Evolutionary conservation across 352 stramenopile species (phyloP), one percentile per base, ranked within the genome.

Genomic region (Pseudoperonospora humuli): DNA sequence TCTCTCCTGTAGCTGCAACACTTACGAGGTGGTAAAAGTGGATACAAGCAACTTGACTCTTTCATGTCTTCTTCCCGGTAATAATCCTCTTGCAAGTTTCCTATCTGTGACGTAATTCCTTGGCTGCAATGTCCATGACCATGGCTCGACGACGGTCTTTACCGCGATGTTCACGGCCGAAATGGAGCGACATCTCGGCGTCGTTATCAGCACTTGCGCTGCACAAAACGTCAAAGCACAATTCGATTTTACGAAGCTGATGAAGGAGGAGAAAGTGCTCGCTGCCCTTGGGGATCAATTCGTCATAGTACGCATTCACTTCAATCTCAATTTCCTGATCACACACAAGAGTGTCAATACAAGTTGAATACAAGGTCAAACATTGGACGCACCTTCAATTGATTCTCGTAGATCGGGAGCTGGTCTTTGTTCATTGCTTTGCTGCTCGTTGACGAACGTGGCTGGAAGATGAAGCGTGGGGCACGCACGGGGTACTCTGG

Each of bases 321-420:
- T 90, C 78, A n/a, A 84, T 45, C 41, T 86, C 78, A 6, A 90
- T 66, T 34, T 86, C 75, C 78, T 86, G 44, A 26, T 18, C 29
- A 51, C 17, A 33, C 25, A 34, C 2, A 27, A n/a, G 19, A 26
- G 13, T 5, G 27, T 50, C 27, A 60, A 28, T 39, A 34, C 25
- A 14, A 36, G 5, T 26, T 36, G n/a, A 7, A 28, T 31, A 10
- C 3, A 21, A 50, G 4, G n/a, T 18, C 17, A 9, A n/a, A 25
- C 17, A 10, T 36, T 40, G 0, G 27, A 61, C 47, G 13, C 29
- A 84, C 75, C 69, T 89, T 84, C 19, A 85, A 59, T 11, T 77
- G 65, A 41, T 81, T 82, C 40, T 80, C 64, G 40, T 72, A 76
- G 0, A 66, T 27, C 0, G 57, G 35, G 2, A 70, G 40, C 21